phyloP scores from a whole-genome alignment of 345 rosid genomes.

The Erodium maritimum region DNA sequence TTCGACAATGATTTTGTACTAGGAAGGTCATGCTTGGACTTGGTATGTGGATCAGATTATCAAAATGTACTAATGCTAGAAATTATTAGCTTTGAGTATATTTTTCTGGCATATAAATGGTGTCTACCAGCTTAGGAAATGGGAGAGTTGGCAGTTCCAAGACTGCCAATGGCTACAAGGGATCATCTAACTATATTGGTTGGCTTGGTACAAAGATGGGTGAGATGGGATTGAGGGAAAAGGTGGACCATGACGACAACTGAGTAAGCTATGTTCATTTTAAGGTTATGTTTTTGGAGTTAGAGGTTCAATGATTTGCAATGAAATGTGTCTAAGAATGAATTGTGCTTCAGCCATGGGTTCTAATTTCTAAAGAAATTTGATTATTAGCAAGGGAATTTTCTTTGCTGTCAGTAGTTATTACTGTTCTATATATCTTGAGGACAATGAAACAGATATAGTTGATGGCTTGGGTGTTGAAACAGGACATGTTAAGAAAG shows the following conservation, averaged over 20 bases:
- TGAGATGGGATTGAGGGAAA: slow-evolving; percentile 84
- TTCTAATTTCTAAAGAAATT: slow-evolving; percentile 8
- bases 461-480: slow-evolving; percentile 83
- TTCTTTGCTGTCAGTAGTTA: background rate
- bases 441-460: slow-evolving; percentile 90
- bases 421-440: slow-evolving; percentile 16
- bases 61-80: slow-evolving; percentile 1
- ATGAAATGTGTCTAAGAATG: background rate
- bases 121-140: slow-evolving; percentile 77
- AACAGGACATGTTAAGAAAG: slow-evolving; percentile 79
- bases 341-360: background rate
- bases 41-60: background rate
- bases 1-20: background rate
- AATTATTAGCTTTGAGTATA: slow-evolving; percentile 25
- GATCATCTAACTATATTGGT: slow-evolving; percentile 87
- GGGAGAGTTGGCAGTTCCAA: slow-evolving; percentile 96
- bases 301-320: background rate
- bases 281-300: slow-evolving; percentile 1
- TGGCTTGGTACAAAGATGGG: slow-evolving; percentile 94
- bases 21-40: background rate
- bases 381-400: no score
- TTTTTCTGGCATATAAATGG: slow-evolving; percentile 33
- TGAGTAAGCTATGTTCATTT: slow-evolving; percentile 38
- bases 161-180: slow-evolving; percentile 69
- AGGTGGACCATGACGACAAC: slow-evolving; percentile 69